A percentile compares a stretch with the other conserved stretches of the same genome.
Conservation (phyloP, 2,329 filamentous ascomycete genomes). For the Penicillium hordei region DNA sequence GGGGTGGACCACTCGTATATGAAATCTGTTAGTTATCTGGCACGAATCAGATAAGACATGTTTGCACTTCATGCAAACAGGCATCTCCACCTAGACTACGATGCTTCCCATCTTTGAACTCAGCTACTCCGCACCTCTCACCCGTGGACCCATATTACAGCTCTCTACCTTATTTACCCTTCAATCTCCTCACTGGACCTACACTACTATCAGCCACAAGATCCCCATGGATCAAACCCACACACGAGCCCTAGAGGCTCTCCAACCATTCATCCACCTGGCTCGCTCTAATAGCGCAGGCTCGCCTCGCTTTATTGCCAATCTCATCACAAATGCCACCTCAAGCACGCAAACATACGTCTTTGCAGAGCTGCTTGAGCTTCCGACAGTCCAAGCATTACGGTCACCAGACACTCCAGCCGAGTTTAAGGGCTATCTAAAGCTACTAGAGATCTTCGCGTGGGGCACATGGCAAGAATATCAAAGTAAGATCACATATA, state of each 20-base stretch:
- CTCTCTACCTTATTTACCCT: neutral
- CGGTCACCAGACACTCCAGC: slow-evolving; percentile 51
- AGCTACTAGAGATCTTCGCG: slow-evolving; percentile 82
- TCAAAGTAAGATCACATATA: slow-evolving; percentile 48
- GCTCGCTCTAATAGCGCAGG: slow-evolving; percentile 71
- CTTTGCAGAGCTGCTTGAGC: slow-evolving; percentile 88
- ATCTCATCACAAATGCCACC: slow-evolving; percentile 83
- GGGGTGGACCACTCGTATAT: no score
- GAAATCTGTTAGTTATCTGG: no score
- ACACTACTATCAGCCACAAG: neutral
- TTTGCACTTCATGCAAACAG: slow-evolving; percentile 27
- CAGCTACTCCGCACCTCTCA: neutral
- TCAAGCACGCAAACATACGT: slow-evolving; percentile 87
- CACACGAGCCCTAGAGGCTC: slow-evolving; percentile 57
- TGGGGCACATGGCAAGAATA: slow-evolving; percentile 87
- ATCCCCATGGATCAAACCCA: slow-evolving; percentile 48
- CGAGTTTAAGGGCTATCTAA: slow-evolving; percentile 65
- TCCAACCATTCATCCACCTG: slow-evolving; percentile 84
- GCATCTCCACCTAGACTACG: slow-evolving; percentile 4
- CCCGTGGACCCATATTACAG: neutral
- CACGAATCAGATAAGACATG: slow-evolving; percentile 15
- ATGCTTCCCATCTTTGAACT: neutral
- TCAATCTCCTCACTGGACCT: neutral
- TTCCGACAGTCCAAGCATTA: slow-evolving; percentile 75
- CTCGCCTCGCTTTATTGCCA: slow-evolving; percentile 78